phyloP scores from a whole-genome alignment of 768 basidiomycete species.

The Mycena rosella region DNA sequence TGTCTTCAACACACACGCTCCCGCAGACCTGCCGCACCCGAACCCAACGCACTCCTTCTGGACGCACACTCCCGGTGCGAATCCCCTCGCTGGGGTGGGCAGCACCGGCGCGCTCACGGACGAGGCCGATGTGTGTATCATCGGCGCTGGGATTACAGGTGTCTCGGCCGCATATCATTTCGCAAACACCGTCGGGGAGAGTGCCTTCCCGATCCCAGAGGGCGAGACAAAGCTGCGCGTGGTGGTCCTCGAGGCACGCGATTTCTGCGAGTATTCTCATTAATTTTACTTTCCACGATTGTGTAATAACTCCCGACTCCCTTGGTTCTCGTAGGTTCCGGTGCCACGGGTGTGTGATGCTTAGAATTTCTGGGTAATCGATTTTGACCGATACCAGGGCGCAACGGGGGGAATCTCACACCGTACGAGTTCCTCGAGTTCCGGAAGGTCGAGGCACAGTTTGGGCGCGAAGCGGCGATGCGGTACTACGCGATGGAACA shows the following conservation, averaged over 20 bases:
- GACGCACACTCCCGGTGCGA: constrained; percentile 70
- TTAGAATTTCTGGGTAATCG: not conserved
- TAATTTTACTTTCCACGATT: no score
- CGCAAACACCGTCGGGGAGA: constrained; percentile 47
- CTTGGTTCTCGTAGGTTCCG: constrained; percentile 63
- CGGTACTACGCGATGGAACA: constrained; percentile 27
- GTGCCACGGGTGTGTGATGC: constrained; percentile 73
- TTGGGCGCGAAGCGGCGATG: constrained; percentile 21
- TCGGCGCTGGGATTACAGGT: constrained; percentile 87
- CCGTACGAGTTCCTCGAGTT: constrained; percentile 24
- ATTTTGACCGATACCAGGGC: constrained; percentile 5
- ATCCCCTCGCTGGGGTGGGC: constrained; percentile 76
- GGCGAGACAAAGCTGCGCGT: constrained; percentile 52
- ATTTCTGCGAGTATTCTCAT: constrained; percentile 74
- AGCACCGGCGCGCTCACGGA: constrained; percentile 69
- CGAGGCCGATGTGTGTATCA: constrained; percentile 80
- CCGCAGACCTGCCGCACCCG: constrained; percentile 59
- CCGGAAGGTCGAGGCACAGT: not conserved
- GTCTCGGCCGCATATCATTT: constrained; percentile 82
- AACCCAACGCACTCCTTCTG: constrained; percentile 83
- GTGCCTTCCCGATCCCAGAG: constrained; percentile 19
- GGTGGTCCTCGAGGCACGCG: constrained; percentile 85
- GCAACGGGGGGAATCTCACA: constrained; percentile 35
- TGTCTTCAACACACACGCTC: not conserved
- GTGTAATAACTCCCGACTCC: not conserved